These are phyloP conservation scores for Zostera marina DNA, from an alignment of 116 monocot genomes.

Conservation along the genomic window DNA sequence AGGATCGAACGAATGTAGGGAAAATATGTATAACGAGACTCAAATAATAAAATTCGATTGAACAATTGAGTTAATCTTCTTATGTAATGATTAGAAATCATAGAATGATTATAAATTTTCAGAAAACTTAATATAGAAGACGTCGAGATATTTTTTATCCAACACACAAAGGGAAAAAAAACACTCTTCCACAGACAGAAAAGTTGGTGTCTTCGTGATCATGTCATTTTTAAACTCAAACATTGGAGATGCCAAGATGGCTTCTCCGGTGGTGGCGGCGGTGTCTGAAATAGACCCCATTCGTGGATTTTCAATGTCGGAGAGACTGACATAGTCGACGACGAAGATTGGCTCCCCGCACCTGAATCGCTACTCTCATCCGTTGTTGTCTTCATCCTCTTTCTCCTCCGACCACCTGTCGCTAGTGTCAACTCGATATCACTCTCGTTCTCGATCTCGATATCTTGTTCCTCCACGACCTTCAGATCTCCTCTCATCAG, in stretches of 20 bases:
- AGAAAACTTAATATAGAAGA: no score
- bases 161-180: no score
- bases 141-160: no score
- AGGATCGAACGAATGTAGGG: no score
- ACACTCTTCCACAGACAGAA: no score
- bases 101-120: no score
- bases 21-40: no score
- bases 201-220: no score
- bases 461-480: neutral
- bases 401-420: conserved; percentile 34
- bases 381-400: neutral
- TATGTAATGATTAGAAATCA: no score
- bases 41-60: no score
- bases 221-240: conserved; percentile 48
- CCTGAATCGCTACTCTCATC: conserved; percentile 38
- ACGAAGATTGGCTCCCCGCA: conserved; percentile 45
- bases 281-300: conserved; percentile 24
- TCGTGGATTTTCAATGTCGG: conserved; percentile 18
- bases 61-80: no score
- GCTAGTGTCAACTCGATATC: conserved; percentile 78
- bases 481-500: conserved; percentile 56
- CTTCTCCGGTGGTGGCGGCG: neutral
- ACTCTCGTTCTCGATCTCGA: conserved; percentile 14
- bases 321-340: conserved; percentile 35
- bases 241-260: conserved; percentile 48